phyloP scores from a whole-genome alignment of 2,329 filamentous ascomycete species.

The Blastomyces gilchristii region DNA sequence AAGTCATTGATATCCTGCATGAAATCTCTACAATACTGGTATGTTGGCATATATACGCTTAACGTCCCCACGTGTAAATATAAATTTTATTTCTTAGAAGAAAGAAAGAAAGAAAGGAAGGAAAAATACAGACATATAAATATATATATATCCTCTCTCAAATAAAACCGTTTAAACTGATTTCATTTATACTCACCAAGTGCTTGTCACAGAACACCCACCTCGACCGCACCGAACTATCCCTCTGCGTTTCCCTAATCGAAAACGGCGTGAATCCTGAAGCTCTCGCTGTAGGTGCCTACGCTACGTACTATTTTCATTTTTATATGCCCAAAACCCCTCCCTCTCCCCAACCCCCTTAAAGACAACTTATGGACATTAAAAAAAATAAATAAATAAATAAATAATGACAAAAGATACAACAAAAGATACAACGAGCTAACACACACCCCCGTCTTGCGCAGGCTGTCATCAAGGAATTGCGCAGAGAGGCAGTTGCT shows the following conservation, averaged over 20 bases:
- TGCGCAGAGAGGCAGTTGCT: no score
- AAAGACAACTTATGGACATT: no score
- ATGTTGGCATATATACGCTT: constrained; percentile 10
- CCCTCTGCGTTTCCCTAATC: constrained; percentile 91
- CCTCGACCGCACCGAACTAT: constrained; percentile 79
- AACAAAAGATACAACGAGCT: no score
- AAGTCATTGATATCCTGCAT: constrained; percentile 43
- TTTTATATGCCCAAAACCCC: no score
- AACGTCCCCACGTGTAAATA: neutral
- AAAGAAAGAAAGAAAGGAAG: neutral
- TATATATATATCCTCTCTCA: no score
- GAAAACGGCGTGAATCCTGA: constrained; percentile 97
- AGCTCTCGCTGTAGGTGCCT: constrained; percentile 74
- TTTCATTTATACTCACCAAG: no score
- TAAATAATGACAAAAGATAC: neutral
- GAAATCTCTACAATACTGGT: constrained; percentile 42
- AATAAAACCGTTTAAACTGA: no score
- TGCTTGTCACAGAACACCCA: constrained; percentile 74
- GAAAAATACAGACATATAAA: no score
- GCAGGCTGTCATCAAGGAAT: no score
- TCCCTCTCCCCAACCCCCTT: no score
- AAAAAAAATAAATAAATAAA: neutral
- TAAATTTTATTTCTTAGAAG: neutral
- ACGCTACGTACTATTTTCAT: no score
- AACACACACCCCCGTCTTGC: no score